Evolutionary conservation across 1,139 yeast species (phyloP).

Genomic region (Lodderomyces theae): DNA sequence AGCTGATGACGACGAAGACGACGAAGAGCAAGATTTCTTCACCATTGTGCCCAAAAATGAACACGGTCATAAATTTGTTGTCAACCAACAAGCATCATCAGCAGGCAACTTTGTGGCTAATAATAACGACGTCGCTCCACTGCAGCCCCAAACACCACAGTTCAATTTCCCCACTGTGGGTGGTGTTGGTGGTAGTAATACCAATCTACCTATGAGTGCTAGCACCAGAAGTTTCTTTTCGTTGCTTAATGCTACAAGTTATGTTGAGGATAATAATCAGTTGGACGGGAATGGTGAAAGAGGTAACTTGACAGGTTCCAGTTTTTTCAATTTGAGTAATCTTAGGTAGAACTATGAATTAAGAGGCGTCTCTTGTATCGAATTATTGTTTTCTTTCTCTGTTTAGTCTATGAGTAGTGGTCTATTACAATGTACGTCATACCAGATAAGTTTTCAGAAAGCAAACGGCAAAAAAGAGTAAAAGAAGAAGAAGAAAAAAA

Average conservation of each 20-base stretch:
- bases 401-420: no score
- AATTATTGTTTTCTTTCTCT: not conserved
- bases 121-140: no score
- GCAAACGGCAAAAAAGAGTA: no score
- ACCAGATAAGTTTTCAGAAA: no score
- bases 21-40: constrained; percentile 13
- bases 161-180: constrained; percentile 19
- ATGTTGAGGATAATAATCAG: constrained; percentile 16
- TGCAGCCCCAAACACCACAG: constrained; percentile 43
- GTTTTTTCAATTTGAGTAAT: constrained; percentile 25
- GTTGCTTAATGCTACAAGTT: constrained; percentile 9
- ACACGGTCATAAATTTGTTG: constrained; percentile 17
- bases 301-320: constrained; percentile 7
- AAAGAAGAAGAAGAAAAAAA: not conserved
- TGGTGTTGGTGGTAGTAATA: not conserved
- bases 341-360: not conserved
- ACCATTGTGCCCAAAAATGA: constrained; percentile 18
- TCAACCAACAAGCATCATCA: constrained; percentile 21
- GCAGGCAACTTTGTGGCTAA: constrained; percentile 25
- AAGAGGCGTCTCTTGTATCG: no score
- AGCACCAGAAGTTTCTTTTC: constrained; percentile 20
- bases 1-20: constrained; percentile 15
- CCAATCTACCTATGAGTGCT: constrained; percentile 18
- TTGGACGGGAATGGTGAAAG: constrained; percentile 5
- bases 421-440: no score